These are phyloP conservation scores for Suaeda aralocaspica DNA, from an alignment of 148 eudicot species.

Conservation along the genomic window DNA sequence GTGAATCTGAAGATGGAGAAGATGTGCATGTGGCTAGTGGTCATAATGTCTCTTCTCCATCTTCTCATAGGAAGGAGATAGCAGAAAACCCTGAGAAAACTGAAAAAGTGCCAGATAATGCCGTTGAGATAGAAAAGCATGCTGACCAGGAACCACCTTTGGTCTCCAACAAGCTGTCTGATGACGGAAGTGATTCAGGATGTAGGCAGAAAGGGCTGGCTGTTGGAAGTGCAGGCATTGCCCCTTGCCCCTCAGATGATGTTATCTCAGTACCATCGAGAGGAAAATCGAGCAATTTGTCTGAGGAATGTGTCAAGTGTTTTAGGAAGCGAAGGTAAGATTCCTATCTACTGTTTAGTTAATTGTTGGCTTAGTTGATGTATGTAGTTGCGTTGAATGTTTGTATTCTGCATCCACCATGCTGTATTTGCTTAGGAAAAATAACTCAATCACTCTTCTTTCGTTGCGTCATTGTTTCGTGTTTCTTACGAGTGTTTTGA, in stretches of 20 bases:
- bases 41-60: constrained; percentile 4
- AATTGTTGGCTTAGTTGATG: background rate
- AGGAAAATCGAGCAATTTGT: constrained; percentile 8
- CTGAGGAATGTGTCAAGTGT: constrained; percentile 20
- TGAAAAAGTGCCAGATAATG: constrained; percentile 11
- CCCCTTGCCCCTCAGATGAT: background rate
- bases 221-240: constrained; percentile 13
- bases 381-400: background rate
- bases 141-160: constrained; percentile 22
- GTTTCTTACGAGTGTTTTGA: background rate
- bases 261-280: constrained; percentile 13
- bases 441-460: background rate
- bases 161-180: constrained; percentile 16
- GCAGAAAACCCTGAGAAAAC: constrained; percentile 14
- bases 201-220: constrained; percentile 13
- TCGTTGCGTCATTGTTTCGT: background rate
- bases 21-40: constrained; percentile 11
- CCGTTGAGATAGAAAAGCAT: constrained; percentile 19
- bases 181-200: constrained; percentile 17
- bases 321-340: constrained; percentile 23
- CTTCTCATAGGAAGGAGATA: constrained; percentile 12
- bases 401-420: background rate
- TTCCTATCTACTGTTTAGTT: background rate
- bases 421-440: background rate
- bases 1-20: constrained; percentile 25